Evolutionary conservation across 2,329 filamentous ascomycete species (phyloP).

Genomic region (Xylariaceae sp.): DNA sequence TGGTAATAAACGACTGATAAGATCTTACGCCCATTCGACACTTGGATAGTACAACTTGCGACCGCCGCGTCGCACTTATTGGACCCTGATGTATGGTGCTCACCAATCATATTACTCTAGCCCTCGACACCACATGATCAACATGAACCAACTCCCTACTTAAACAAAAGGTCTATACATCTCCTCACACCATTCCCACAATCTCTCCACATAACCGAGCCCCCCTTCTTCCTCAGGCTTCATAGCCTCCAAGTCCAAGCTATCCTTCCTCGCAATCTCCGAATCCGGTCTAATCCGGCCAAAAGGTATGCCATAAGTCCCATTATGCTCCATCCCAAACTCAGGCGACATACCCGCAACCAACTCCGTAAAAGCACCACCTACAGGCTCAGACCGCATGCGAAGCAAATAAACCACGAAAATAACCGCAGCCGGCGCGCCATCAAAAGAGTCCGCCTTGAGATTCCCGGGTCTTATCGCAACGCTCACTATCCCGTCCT

Average conservation of each 20-base stretch:
- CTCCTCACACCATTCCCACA: slow-evolving; percentile 30
- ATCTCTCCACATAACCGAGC: slow-evolving; percentile 19
- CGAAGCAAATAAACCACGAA: slow-evolving; percentile 6
- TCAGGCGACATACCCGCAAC: slow-evolving; percentile 20
- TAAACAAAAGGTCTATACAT: not conserved
- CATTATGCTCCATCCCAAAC: slow-evolving; percentile 15
- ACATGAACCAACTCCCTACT: not conserved
- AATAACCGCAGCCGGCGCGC: slow-evolving; percentile 11
- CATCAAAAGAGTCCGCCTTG: slow-evolving; percentile 19
- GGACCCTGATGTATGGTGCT: too few species aligned
- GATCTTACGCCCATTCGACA: too few species aligned
- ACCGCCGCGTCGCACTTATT: too few species aligned
- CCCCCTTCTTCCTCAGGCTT: slow-evolving; percentile 24
- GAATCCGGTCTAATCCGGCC: slow-evolving; percentile 14
- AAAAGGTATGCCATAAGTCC: slow-evolving; percentile 17
- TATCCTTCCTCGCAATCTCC: slow-evolving; percentile 23
- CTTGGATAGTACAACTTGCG: too few species aligned
- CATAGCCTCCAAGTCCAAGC: slow-evolving; percentile 28
- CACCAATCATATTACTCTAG: not conserved
- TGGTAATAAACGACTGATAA: too few species aligned
- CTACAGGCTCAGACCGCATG: slow-evolving; percentile 15
- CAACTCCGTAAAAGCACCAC: slow-evolving; percentile 18
- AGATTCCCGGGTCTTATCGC: slow-evolving; percentile 35
- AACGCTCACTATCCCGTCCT: slow-evolving; percentile 24
- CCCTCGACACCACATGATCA: not conserved